Evolutionary conservation across 1,284 basidiomycete genomes (phyloP), one percentile per base, ranked within the genome.

Genomic region (Cryptococcus neoformans): DNA sequence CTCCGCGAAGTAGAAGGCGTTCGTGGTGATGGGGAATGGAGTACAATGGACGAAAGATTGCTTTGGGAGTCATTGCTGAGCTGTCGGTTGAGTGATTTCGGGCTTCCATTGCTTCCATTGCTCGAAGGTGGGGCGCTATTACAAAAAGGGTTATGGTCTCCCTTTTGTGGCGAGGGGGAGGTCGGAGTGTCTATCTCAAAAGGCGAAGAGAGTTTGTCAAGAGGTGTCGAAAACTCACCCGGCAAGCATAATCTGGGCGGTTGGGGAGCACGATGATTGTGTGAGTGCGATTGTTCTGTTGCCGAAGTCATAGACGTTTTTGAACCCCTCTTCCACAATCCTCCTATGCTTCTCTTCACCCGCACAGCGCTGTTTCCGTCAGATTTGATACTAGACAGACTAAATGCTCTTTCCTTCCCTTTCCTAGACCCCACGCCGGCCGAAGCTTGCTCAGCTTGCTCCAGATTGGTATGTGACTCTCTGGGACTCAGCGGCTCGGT

Each of bases 351-450:
- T 48, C 57, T 62, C 54, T 64, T 64, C 8, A 69, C 46, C 47
- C 61, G 62, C 35, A 61, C 17, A 3, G 55, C 62, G 54, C 62
- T 54, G 28, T 4, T 28, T 28, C 28, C 28, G 11, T 71, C 72
- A 0, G 72, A 72, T 14, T 59, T 64, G 3, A 52, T 53, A 51
- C 68, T 70, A 21, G 61, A 58, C 16, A 69, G 57, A 53, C 68
- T 73, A 44, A 65, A 54, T 0, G 71, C 64, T 16, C 71, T 60
- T 47, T 75, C 72, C 53, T 71, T 74, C 28, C 67, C 70, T 56
- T 69, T 72, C 34, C 62, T 37, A 5, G 69, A 68, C 4, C 54
- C 57, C 3, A 57, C 39, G 4, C 40, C 42, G 53, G 8, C 41
- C 12, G 40, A 41, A 11, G 28, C 28, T 28, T 28, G 0, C 28